Evolutionary conservation across 208 protist genomes (phyloP).

Genomic region (Leishmania lainsoni): DNA sequence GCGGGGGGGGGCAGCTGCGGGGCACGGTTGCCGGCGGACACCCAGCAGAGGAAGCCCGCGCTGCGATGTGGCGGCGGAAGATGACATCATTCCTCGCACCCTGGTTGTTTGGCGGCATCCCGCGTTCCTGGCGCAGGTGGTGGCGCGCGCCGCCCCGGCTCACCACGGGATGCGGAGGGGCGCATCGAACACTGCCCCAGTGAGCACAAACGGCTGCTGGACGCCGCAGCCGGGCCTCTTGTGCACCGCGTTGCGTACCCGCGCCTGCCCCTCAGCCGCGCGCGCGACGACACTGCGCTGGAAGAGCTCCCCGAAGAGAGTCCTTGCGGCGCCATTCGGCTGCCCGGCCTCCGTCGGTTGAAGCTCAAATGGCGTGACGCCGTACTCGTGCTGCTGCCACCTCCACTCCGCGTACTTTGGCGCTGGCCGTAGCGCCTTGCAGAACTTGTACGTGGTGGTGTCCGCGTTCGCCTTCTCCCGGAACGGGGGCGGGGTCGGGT

Average conservation of each 20-base stretch:
- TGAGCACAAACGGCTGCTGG: slow-evolving; percentile 60
- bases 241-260: slow-evolving; percentile 22
- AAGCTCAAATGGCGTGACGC: slow-evolving; percentile 24
- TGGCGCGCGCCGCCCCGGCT: background rate
- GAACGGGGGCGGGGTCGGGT: slow-evolving; percentile 41
- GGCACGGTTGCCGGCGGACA: no score
- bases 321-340: slow-evolving; percentile 3
- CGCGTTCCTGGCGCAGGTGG: no score
- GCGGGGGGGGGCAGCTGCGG: no score
- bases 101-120: no score
- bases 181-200: slow-evolving; percentile 36
- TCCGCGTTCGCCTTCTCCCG: slow-evolving; percentile 54
- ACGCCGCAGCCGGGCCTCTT: slow-evolving; percentile 11
- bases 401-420: slow-evolving; percentile 60
- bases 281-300: slow-evolving; percentile 31
- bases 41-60: no score
- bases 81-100: no score
- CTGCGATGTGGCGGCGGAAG: no score
- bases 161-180: slow-evolving; percentile 22
- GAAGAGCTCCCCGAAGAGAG: slow-evolving; percentile 55
- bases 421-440: slow-evolving; percentile 52
- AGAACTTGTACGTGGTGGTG: slow-evolving; percentile 59
- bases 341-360: slow-evolving; percentile 14
- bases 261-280: slow-evolving; percentile 32
- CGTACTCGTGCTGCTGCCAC: slow-evolving; percentile 30